Conservation (phyloP, 2,329 filamentous ascomycete species). For the Cladosporium sp. region DNA sequence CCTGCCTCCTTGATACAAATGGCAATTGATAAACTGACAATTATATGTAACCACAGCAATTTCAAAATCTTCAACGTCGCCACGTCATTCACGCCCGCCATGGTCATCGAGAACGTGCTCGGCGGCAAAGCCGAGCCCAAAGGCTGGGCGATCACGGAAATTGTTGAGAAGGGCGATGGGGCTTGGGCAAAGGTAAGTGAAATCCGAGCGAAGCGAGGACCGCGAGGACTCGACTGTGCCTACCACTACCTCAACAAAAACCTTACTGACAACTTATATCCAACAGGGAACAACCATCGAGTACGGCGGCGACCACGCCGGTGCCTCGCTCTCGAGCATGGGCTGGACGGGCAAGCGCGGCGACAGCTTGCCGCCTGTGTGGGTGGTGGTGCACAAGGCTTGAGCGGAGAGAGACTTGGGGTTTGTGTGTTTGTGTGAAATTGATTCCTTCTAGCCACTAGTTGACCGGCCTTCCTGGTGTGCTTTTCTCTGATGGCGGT, state of each 20-base stretch:
- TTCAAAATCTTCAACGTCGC: slow-evolving; percentile 38
- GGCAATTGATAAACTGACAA: neutral
- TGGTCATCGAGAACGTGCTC: slow-evolving; percentile 36
- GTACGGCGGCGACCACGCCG: slow-evolving; percentile 32
- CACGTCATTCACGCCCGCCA: slow-evolving; percentile 27
- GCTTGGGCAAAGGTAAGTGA: slow-evolving; percentile 32
- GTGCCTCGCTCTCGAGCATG: slow-evolving; percentile 30
- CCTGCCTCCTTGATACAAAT: neutral
- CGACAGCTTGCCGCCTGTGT: slow-evolving; percentile 35
- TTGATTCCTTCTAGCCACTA: neutral
- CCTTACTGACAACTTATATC: neutral
- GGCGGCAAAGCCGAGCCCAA: slow-evolving; percentile 23
- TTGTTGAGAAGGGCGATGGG: slow-evolving; percentile 34
- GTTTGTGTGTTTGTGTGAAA: too few relatives aligned
- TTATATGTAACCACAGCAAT: slow-evolving; percentile 10
- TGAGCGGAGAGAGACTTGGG: slow-evolving; percentile 18
- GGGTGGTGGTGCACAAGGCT: slow-evolving; percentile 36
- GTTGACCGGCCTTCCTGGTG: neutral
- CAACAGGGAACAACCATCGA: slow-evolving; percentile 32
- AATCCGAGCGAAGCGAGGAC: too few relatives aligned
- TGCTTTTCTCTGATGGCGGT: too few relatives aligned
- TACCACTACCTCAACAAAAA: neutral
- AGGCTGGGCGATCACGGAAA: slow-evolving; percentile 36
- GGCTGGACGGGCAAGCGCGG: slow-evolving; percentile 37
- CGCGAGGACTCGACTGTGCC: too few relatives aligned